Conservation (phyloP, 148 eudicot genomes). For the Salicornia ramosissima region DNA sequence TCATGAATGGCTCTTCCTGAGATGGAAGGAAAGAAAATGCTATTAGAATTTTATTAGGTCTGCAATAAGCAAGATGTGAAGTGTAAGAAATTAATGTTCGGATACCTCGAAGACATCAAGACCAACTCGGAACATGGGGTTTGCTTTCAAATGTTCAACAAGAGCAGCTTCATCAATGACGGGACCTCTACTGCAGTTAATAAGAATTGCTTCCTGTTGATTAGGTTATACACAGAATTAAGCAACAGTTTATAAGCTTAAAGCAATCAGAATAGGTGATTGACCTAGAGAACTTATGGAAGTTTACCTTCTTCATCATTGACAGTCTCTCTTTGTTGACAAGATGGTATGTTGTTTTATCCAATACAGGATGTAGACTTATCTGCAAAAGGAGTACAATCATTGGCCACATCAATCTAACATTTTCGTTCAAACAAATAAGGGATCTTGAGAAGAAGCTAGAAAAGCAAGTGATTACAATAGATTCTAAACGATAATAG, state of each 20-base stretch:
- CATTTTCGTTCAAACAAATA: no score
- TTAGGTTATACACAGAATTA: background rate
- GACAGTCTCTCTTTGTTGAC: conserved; percentile 88
- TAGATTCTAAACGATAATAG: no score
- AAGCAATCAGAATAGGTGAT: background rate
- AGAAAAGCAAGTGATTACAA: no score
- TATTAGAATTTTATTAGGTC: background rate
- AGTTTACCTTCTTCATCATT: conserved; percentile 80
- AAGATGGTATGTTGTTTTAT: conserved; percentile 95
- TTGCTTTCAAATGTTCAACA: conserved; percentile 80
- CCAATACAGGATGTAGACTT: conserved; percentile 89
- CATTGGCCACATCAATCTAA: background rate
- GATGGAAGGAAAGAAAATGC: background rate
- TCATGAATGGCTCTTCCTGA: conserved; percentile 97
- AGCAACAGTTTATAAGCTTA: background rate
- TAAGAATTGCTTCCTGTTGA: conserved; percentile 80
- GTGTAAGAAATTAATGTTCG: background rate
- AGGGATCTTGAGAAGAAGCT: no score
- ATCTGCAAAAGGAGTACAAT: conserved; percentile 43
- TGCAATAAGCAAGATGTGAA: conserved; percentile 1
- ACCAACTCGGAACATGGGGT: conserved; percentile 99
- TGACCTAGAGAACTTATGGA: background rate
- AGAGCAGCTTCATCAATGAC: conserved; percentile 95
- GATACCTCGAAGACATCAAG: conserved; percentile 96
- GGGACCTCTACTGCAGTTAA: conserved; percentile 98